These are phyloP conservation scores for Kluyveromyces sp. DNA, from an alignment of 1,139 yeast species.

Conservation along the genomic window DNA sequence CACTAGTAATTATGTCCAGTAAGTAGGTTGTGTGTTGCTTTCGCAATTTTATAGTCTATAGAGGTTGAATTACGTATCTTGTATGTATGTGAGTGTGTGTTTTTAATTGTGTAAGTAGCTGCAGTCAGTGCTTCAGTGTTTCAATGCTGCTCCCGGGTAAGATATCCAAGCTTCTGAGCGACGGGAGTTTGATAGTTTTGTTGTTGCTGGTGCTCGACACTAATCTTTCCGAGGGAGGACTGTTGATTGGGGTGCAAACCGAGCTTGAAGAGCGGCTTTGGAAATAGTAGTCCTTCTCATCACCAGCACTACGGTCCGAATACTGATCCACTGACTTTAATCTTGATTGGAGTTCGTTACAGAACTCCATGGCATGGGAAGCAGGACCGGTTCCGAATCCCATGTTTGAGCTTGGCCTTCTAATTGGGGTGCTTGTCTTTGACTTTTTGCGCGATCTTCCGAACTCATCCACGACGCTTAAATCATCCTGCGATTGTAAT, in stretches of 20 bases:
- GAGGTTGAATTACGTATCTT: not conserved
- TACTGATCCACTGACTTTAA: not conserved
- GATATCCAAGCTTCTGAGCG: slow-evolving; percentile 3
- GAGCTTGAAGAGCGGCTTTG: not conserved
- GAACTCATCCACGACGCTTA: slow-evolving; percentile 4
- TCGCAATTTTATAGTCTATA: too few relatives aligned
- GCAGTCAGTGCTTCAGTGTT: not conserved
- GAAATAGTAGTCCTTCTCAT: slow-evolving; percentile 1
- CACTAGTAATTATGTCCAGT: too few relatives aligned
- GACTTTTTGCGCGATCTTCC: slow-evolving; percentile 8
- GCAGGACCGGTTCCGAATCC: not conserved
- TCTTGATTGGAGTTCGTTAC: slow-evolving; percentile 2
- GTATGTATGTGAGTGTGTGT: not conserved
- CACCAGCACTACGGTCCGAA: not conserved
- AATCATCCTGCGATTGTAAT: slow-evolving; percentile 1
- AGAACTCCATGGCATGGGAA: slow-evolving; percentile 1
- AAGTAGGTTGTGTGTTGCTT: too few relatives aligned
- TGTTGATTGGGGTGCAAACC: not conserved
- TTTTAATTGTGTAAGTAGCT: not conserved
- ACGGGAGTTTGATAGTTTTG: not conserved
- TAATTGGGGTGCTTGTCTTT: slow-evolving; percentile 6
- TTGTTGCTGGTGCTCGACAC: not conserved
- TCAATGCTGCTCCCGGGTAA: not conserved
- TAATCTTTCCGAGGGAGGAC: not conserved
- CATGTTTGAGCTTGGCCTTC: slow-evolving; percentile 1